These are phyloP conservation scores for Tilletia walkeri DNA, from an alignment of 1,284 basidiomycete species.

Conservation along the genomic window DNA sequence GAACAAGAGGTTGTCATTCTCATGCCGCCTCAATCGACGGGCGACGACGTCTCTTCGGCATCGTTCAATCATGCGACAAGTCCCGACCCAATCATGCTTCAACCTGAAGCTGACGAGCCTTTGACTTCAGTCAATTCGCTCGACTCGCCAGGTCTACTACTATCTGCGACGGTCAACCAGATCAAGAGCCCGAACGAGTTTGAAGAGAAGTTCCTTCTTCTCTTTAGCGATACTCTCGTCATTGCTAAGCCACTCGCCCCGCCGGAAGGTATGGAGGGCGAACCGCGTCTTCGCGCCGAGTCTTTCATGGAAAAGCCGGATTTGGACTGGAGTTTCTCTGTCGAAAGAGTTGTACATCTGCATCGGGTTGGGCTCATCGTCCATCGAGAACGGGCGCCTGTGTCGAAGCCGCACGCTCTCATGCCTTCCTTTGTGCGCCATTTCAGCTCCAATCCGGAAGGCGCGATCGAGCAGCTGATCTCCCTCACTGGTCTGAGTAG, in stretches of 20 bases:
- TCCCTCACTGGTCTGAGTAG: conserved; percentile 29
- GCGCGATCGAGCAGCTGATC: conserved; percentile 61
- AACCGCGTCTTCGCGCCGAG: conserved; percentile 17
- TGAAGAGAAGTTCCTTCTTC: conserved; percentile 68
- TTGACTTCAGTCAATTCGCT: neutral
- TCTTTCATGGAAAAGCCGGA: conserved; percentile 27
- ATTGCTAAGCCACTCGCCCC: conserved; percentile 64
- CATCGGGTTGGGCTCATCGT: conserved; percentile 33
- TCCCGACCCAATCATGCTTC: neutral
- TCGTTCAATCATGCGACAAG: neutral
- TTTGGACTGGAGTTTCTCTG: conserved; percentile 41
- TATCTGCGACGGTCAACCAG: conserved; percentile 14
- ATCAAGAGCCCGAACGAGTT: conserved; percentile 7
- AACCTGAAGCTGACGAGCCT: conserved; percentile 11
- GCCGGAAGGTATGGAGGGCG: conserved; percentile 10
- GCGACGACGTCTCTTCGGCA: neutral
- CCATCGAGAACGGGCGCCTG: conserved; percentile 28
- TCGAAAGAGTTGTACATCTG: conserved; percentile 42
- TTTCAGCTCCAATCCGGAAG: conserved; percentile 60
- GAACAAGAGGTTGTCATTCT: no score
- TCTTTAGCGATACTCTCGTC: conserved; percentile 90
- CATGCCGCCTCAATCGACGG: neutral
- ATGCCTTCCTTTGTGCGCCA: conserved; percentile 68
- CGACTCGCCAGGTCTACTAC: conserved; percentile 9
- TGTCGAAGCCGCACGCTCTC: conserved; percentile 33